These are phyloP conservation scores for Plasmodium yoelii DNA, from an alignment of 169 alveolate species.

Conservation along the genomic window DNA sequence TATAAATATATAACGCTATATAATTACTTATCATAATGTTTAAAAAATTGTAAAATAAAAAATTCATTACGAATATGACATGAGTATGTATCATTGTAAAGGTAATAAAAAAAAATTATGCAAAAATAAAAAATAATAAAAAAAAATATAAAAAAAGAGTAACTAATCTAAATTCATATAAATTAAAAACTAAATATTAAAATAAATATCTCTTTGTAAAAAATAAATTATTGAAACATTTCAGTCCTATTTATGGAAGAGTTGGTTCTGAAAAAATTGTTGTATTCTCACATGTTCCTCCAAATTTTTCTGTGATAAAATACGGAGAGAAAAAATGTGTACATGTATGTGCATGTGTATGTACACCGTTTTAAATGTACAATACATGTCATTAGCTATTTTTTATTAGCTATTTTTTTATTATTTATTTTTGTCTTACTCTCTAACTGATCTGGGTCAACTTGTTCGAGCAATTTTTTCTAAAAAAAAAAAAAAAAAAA, in stretches of 20 bases:
- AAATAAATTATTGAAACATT: neutral
- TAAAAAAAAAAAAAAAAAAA: constrained; percentile 1
- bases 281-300: constrained; percentile 50
- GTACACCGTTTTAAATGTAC: neutral
- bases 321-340: neutral
- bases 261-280: constrained; percentile 35
- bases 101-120: neutral
- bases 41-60: too few relatives aligned
- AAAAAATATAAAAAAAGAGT: constrained; percentile 3
- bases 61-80: too few relatives aligned
- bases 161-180: constrained; percentile 1
- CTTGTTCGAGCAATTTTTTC: constrained; percentile 59
- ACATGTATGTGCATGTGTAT: neutral
- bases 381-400: too few relatives aligned
- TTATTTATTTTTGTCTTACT: constrained; percentile 10
- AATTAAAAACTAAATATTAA: neutral
- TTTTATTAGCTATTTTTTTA: too few relatives aligned
- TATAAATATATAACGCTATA: too few relatives aligned
- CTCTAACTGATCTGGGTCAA: constrained; percentile 40
- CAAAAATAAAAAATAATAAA: neutral
- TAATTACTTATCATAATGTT: too few relatives aligned
- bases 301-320: constrained; percentile 36
- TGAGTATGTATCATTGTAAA: constrained; percentile 6
- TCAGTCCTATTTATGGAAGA: constrained; percentile 14
- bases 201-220: neutral